Conservation (phyloP, 2,329 filamentous ascomycete genomes). For the Beauveria sp. region DNA sequence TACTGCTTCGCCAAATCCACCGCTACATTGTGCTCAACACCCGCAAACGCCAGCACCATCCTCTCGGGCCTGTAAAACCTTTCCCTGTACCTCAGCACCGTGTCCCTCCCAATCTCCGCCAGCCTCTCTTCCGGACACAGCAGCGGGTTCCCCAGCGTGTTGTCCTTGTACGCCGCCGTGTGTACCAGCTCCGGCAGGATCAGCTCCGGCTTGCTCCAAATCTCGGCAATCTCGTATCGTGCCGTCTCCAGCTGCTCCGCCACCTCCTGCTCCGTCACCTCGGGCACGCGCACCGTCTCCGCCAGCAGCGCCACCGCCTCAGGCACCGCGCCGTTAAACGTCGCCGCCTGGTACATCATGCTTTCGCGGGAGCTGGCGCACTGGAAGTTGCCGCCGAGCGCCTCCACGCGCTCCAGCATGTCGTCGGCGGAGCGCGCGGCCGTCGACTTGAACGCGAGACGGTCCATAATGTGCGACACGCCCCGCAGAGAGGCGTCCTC, state of each 20-base stretch:
- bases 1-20: constrained; percentile 72
- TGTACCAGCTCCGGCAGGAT: constrained; percentile 94
- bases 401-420: constrained; percentile 82
- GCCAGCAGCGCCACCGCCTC: constrained; percentile 77
- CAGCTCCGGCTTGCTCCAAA: constrained; percentile 94
- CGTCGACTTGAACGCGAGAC: constrained; percentile 90
- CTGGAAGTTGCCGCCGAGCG: constrained; percentile 89
- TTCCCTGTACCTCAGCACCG: constrained; percentile 71
- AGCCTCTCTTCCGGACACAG: constrained; percentile 84
- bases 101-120: constrained; percentile 61
- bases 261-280: constrained; percentile 81
- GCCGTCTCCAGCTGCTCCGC: constrained; percentile 81
- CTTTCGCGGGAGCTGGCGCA: constrained; percentile 92
- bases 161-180: constrained; percentile 91
- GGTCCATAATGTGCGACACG: constrained; percentile 92
- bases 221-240: constrained; percentile 91
- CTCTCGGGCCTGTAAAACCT: constrained; percentile 83
- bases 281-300: constrained; percentile 84
- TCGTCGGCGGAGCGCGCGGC: constrained; percentile 64
- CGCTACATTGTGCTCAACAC: constrained; percentile 74
- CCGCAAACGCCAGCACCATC: constrained; percentile 92
- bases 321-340: constrained; percentile 88
- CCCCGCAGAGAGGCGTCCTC: constrained; percentile 80
- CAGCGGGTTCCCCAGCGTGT: constrained; percentile 89
- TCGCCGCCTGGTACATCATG: constrained; percentile 97